Percentiles rank a stretch among this genome's conserved stretches.
Evolutionary conservation across 2,329 filamentous ascomycete genomes (phyloP).

Genomic region (Claviceps lovelessii): DNA sequence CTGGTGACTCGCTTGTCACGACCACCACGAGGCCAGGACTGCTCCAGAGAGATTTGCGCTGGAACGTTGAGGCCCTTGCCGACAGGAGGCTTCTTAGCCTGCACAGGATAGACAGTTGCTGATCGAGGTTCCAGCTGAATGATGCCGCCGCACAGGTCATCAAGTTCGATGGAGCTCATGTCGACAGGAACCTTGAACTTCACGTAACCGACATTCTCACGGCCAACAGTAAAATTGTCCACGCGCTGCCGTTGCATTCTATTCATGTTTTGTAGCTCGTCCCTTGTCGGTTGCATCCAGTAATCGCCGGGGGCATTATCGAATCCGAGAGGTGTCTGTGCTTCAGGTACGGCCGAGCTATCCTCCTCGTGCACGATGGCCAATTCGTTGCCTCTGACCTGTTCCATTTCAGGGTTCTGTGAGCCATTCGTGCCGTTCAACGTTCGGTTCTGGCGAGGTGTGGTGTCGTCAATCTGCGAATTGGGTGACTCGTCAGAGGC

Average conservation of each 20-base stretch:
- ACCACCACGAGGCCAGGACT: conserved; percentile 70
- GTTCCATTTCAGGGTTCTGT: conserved; percentile 50
- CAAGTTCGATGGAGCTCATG: conserved; percentile 61
- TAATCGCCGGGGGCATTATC: conserved; percentile 57
- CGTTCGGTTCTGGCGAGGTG: conserved; percentile 39
- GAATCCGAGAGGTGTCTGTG: conserved; percentile 11
- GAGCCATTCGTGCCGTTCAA: conserved; percentile 18
- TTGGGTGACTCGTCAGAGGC: conserved; percentile 18
- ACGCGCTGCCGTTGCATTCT: conserved; percentile 65
- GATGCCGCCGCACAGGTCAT: conserved; percentile 64
- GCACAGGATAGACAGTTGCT: conserved; percentile 73
- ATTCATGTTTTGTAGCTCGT: conserved; percentile 67
- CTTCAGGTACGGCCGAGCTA: conserved; percentile 15
- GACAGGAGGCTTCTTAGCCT: conserved; percentile 62
- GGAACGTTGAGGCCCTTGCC: conserved; percentile 89
- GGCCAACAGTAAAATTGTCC: conserved; percentile 64
- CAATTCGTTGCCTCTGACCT: conserved; percentile 60
- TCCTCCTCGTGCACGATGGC: conserved; percentile 65
- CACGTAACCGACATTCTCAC: conserved; percentile 66
- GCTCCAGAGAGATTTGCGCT: conserved; percentile 72
- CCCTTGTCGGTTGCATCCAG: conserved; percentile 67
- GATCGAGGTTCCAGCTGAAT: conserved; percentile 64
- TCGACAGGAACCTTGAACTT: conserved; percentile 73
- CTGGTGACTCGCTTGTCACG: conserved; percentile 39
- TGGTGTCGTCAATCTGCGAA: conserved; percentile 21